Evolutionary conservation across 192 early-diverging fungal species (phyloP).

Genomic region (Coemansia sp.): DNA sequence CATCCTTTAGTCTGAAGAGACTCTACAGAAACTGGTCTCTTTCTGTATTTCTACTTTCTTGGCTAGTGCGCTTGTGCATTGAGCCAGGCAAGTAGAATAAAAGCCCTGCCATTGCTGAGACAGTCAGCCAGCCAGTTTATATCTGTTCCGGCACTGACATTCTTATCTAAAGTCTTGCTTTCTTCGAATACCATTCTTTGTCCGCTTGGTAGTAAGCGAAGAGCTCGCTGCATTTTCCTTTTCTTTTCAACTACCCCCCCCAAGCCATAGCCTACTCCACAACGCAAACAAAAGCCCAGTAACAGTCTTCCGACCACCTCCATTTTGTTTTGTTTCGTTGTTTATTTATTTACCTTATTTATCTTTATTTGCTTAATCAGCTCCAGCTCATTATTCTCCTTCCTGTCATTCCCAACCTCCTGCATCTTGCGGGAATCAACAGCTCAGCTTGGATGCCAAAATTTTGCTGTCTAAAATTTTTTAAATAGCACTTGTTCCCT

Average conservation of each 20-base stretch:
- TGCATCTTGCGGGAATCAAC: neutral
- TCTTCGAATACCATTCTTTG: constrained; percentile 5
- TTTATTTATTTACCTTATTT: constrained; percentile 3
- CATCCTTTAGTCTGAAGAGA: too few species aligned
- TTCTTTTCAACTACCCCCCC: neutral
- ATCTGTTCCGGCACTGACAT: neutral
- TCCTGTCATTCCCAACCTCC: neutral
- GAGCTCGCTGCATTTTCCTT: neutral
- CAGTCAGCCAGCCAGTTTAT: neutral
- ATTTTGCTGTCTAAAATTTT: constrained; percentile 4
- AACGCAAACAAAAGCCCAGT: neutral
- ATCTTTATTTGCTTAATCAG: neutral
- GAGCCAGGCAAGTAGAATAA: neutral
- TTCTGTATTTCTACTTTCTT: neutral
- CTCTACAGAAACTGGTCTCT: neutral
- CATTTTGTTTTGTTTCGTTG: constrained; percentile 7
- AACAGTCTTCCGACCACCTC: neutral
- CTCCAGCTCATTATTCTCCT: neutral
- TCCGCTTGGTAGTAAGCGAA: neutral
- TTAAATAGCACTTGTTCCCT: neutral
- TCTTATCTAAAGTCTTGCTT: neutral
- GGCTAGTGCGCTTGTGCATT: neutral
- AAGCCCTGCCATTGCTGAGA: neutral
- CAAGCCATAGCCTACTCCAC: neutral
- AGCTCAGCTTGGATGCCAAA: neutral